Percentiles rank a stretch among this genome's conserved stretches.
These are phyloP conservation scores for Clitocybe nebularis DNA, from an alignment of 1,284 basidiomycete genomes.

Conservation along the genomic window DNA sequence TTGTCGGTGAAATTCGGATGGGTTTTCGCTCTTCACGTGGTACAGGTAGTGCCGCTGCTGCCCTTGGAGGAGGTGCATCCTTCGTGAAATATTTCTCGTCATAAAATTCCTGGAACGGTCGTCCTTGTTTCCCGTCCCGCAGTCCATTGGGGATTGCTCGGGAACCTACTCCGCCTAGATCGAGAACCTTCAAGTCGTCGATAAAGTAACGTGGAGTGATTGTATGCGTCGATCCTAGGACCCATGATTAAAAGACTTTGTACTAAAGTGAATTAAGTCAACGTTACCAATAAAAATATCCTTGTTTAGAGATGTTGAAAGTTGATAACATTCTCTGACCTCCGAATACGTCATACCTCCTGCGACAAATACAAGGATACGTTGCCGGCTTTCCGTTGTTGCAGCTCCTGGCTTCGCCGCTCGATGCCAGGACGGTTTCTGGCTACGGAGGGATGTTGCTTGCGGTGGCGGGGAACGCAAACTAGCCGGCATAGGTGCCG, in stretches of 20 bases:
- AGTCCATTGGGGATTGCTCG: slow-evolving; percentile 72
- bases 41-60: slow-evolving; percentile 30
- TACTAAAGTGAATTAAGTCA: not conserved
- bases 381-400: slow-evolving; percentile 62
- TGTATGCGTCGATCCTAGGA: slow-evolving; percentile 83
- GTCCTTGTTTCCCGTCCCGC: slow-evolving; percentile 45
- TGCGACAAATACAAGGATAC: slow-evolving; percentile 89
- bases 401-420: slow-evolving; percentile 53
- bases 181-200: slow-evolving; percentile 82
- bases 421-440: slow-evolving; percentile 83
- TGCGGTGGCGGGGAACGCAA: slow-evolving; percentile 48
- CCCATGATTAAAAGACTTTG: not conserved
- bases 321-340: slow-evolving; percentile 82
- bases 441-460: slow-evolving; percentile 77
- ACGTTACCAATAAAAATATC: slow-evolving; percentile 86
- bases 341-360: slow-evolving; percentile 98
- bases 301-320: slow-evolving; percentile 73
- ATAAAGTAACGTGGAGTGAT: slow-evolving; percentile 83
- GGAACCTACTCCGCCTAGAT: slow-evolving; percentile 74
- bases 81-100: slow-evolving; percentile 74
- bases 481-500: slow-evolving; percentile 40
- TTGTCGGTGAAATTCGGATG: slow-evolving; percentile 38
- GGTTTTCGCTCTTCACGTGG: slow-evolving; percentile 28
- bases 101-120: slow-evolving; percentile 66
- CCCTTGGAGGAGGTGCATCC: slow-evolving; percentile 51